Evolutionary conservation across 257 asterid species (phyloP).

Genomic region (Nicotiana knightiana): DNA sequence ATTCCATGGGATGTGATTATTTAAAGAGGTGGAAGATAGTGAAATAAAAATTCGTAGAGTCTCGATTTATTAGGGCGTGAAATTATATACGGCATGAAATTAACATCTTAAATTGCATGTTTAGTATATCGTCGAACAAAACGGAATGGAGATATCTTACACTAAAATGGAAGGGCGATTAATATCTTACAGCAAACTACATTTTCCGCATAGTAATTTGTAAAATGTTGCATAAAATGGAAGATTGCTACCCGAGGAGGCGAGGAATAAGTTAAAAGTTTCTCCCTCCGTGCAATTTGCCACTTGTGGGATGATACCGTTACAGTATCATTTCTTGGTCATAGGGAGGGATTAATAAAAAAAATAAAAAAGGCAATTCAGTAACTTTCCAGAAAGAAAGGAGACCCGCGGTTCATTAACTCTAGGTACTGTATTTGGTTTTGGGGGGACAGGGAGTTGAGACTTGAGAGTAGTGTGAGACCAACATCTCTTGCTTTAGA

Average conservation of each 20-base stretch:
- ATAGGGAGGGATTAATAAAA: constrained; percentile 23
- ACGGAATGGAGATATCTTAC: too few relatives aligned
- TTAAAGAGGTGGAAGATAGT: too few relatives aligned
- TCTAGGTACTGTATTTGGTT: not conserved
- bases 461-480: not conserved
- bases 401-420: not conserved
- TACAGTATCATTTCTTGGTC: not conserved
- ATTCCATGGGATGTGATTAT: too few relatives aligned
- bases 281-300: not conserved
- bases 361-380: not conserved
- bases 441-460: not conserved
- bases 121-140: too few relatives aligned
- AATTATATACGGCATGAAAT: too few relatives aligned
- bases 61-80: too few relatives aligned
- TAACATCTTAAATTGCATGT: too few relatives aligned
- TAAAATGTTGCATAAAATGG: not conserved
- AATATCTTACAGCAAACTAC: too few relatives aligned
- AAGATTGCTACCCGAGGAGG: not conserved
- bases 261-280: not conserved
- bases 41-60: too few relatives aligned
- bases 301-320: not conserved
- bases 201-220: not conserved
- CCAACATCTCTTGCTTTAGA: not conserved
- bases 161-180: too few relatives aligned
- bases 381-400: not conserved